phyloP scores from a whole-genome alignment of 2,329 filamentous ascomycete genomes.

The Albophoma yamanashiensis region DNA sequence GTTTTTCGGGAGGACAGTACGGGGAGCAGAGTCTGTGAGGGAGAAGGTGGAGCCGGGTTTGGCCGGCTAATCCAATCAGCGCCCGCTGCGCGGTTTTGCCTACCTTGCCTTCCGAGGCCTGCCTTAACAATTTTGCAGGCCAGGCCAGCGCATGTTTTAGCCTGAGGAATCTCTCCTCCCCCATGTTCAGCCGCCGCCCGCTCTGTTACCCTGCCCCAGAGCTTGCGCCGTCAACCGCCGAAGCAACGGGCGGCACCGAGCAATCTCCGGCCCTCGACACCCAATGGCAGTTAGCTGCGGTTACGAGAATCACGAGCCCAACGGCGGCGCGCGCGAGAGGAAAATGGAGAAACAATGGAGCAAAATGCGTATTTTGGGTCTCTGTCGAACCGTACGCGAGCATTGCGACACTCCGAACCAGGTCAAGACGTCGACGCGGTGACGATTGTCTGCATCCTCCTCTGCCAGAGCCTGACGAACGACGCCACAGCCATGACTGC shows the following conservation, averaged over 20 bases:
- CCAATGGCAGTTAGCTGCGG: background rate
- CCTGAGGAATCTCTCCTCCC: slow-evolving; percentile 5
- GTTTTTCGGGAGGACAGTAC: slow-evolving; percentile 31
- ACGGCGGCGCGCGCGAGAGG: background rate
- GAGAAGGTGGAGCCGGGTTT: slow-evolving; percentile 26
- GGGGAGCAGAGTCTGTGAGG: slow-evolving; percentile 31
- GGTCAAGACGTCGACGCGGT: background rate
- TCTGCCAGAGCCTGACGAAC: slow-evolving; percentile 7
- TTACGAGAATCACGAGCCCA: background rate
- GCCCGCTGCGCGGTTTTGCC: slow-evolving; percentile 25
- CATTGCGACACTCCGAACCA: background rate
- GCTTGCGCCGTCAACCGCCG: background rate
- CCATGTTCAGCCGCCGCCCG: background rate
- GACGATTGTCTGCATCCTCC: slow-evolving; percentile 1
- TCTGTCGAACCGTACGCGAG: background rate
- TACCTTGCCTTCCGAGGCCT: slow-evolving; percentile 25
- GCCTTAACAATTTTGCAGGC: slow-evolving; percentile 23
- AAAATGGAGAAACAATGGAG: background rate
- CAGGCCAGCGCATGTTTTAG: slow-evolving; percentile 3
- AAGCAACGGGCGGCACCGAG: background rate
- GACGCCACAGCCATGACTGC: slow-evolving; percentile 30
- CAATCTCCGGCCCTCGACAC: no score
- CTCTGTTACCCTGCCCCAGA: background rate
- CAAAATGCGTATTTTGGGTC: background rate
- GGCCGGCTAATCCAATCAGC: slow-evolving; percentile 21